These are phyloP conservation scores for Blumeria graminis DNA, from an alignment of 2,329 filamentous ascomycete genomes.

Conservation along the genomic window DNA sequence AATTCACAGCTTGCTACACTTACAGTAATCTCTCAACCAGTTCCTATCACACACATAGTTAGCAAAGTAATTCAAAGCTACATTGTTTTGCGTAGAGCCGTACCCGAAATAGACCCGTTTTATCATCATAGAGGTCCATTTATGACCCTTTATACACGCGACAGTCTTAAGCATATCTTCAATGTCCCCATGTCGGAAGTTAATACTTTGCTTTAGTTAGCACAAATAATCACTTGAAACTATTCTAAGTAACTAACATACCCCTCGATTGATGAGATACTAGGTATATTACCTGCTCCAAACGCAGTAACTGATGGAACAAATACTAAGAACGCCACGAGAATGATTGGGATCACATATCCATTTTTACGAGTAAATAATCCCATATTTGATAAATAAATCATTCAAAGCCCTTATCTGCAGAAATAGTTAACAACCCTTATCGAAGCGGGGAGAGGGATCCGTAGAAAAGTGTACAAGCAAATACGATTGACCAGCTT, in stretches of 20 bases:
- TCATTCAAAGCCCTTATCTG: too few species aligned
- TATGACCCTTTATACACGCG: conserved; percentile 55
- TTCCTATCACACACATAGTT: conserved; percentile 24
- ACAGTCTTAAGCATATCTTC: conserved; percentile 62
- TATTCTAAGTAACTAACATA: conserved; percentile 5
- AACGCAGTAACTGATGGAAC: conserved; percentile 33
- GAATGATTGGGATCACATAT: too few species aligned
- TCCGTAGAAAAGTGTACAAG: too few species aligned
- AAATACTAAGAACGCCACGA: too few species aligned
- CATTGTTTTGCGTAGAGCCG: background rate
- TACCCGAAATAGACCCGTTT: conserved; percentile 51
- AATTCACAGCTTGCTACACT: conserved; percentile 46
- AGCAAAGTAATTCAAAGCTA: background rate
- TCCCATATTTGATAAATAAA: too few species aligned
- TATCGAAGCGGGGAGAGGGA: too few species aligned
- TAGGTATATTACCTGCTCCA: conserved; percentile 49
- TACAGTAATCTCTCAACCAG: conserved; percentile 56
- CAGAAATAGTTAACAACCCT: too few species aligned
- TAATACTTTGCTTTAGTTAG: background rate
- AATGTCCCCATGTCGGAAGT: conserved; percentile 28
- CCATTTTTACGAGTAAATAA: too few species aligned
- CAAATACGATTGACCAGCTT: too few species aligned
- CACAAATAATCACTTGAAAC: background rate
- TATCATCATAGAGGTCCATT: conserved; percentile 61
- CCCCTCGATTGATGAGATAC: conserved; percentile 31